Conservation (phyloP, 2,329 filamentous ascomycete genomes). For the Geosmithia flava region DNA sequence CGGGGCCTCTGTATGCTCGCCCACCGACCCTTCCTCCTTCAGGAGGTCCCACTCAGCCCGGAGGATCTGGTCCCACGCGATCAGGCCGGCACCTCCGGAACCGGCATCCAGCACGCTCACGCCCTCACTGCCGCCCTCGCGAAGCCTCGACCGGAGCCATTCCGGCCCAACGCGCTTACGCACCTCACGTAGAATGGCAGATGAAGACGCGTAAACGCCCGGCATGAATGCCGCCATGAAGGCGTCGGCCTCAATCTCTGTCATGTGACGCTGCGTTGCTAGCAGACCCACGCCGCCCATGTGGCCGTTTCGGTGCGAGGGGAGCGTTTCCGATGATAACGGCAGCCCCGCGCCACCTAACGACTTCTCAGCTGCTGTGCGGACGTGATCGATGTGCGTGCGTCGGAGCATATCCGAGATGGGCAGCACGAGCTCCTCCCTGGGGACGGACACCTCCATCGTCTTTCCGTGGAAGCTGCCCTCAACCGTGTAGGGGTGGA, state of each 20-base stretch:
- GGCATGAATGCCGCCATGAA: slow-evolving; percentile 61
- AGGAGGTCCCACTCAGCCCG: slow-evolving; percentile 71
- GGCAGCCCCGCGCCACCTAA: slow-evolving; percentile 73
- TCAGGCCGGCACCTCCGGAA: slow-evolving; percentile 57
- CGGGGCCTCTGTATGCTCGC: slow-evolving; percentile 25
- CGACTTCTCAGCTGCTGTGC: slow-evolving; percentile 54
- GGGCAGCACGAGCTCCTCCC: slow-evolving; percentile 54
- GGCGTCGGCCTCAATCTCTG: slow-evolving; percentile 61
- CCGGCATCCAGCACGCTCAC: slow-evolving; percentile 64
- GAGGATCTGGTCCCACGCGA: slow-evolving; percentile 68
- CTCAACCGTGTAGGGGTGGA: slow-evolving; percentile 61
- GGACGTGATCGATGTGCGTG: slow-evolving; percentile 62
- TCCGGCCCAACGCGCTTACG: slow-evolving; percentile 57
- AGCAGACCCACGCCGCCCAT: slow-evolving; percentile 55
- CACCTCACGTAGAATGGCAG: slow-evolving; percentile 59
- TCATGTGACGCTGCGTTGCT: slow-evolving; percentile 54
- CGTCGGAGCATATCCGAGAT: slow-evolving; percentile 56
- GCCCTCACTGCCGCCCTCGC: slow-evolving; percentile 33
- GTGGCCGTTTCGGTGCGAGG: slow-evolving; percentile 43
- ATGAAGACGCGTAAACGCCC: slow-evolving; percentile 55
- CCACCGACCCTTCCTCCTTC: slow-evolving; percentile 32
- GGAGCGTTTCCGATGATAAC: slow-evolving; percentile 38
- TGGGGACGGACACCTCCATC: slow-evolving; percentile 63
- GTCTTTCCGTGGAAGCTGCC: slow-evolving; percentile 68
- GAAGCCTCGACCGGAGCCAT: slow-evolving; percentile 56